Conservation (phyloP, 2,329 filamentous ascomycete genomes). For the Epichloe festucae region DNA sequence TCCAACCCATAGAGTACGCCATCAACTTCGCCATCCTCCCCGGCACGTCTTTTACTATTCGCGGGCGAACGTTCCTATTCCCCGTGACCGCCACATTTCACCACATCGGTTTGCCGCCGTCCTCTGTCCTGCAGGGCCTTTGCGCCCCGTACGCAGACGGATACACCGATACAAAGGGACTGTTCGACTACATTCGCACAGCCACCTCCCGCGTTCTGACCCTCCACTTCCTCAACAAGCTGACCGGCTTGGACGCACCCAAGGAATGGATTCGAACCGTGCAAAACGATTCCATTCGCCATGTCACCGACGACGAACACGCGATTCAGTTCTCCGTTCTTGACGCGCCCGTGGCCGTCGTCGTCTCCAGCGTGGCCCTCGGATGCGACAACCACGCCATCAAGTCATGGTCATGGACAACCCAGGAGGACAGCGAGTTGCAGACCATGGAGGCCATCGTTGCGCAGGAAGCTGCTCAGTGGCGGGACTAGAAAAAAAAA, state of each 20-base stretch:
- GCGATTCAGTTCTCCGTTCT: conserved; percentile 21
- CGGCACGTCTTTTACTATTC: conserved; percentile 27
- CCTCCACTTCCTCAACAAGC: conserved; percentile 19
- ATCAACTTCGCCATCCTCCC: conserved; percentile 34
- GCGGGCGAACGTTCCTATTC: conserved; percentile 30
- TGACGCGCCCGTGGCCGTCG: conserved; percentile 10
- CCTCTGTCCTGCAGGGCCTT: conserved; percentile 20
- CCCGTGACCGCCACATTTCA: conserved; percentile 33
- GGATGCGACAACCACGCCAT: conserved; percentile 7
- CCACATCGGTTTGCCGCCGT: conserved; percentile 26
- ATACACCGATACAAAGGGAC: conserved; percentile 31
- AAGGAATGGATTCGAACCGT: conserved; percentile 18
- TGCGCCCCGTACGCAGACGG: conserved; percentile 32
- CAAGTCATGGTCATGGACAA: conserved; percentile 20
- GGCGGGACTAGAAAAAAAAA: conserved; percentile 8
- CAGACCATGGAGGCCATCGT: conserved; percentile 14
- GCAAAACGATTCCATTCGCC: conserved; percentile 20
- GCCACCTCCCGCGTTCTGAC: conserved; percentile 29
- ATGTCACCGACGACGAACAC: conserved; percentile 14
- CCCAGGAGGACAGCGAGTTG: conserved; percentile 7
- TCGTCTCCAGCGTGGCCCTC: conserved; percentile 11
- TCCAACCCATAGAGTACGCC: conserved; percentile 28
- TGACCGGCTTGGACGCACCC: conserved; percentile 4
- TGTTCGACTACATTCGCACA: conserved; percentile 32
- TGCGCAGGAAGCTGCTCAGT: conserved; percentile 7